Evolutionary conservation across 768 basidiomycete species (phyloP).

Genomic region (Suillus subaureus): DNA sequence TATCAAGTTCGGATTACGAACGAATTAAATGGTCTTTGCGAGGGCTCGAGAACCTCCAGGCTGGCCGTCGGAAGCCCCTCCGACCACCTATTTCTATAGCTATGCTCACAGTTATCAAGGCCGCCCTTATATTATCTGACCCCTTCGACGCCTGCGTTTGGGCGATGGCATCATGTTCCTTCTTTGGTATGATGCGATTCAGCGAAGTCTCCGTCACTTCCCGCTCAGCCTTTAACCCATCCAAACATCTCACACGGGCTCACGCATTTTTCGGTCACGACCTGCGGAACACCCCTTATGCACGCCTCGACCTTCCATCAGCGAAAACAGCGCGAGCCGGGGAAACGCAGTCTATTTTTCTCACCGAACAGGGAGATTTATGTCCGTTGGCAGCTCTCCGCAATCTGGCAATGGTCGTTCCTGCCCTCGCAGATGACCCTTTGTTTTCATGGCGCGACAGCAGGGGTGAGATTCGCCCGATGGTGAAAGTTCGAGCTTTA

Average conservation of each 20-base stretch:
- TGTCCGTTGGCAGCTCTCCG: too few species aligned
- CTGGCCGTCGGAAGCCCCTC: too few species aligned
- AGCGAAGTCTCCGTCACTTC: slow-evolving; percentile 37
- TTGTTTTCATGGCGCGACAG: too few species aligned
- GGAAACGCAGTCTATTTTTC: too few species aligned
- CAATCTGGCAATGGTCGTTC: too few species aligned
- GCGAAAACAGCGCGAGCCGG: slow-evolving; percentile 31
- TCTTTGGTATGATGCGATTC: slow-evolving; percentile 43
- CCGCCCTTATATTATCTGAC: slow-evolving; percentile 22
- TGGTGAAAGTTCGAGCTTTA: too few species aligned
- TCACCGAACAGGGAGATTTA: too few species aligned
- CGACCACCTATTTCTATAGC: slow-evolving; percentile 15
- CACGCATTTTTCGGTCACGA: slow-evolving; percentile 21
- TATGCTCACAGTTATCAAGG: slow-evolving; percentile 31
- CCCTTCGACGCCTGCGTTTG: slow-evolving; percentile 45
- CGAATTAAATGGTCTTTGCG: too few species aligned
- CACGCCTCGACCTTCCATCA: slow-evolving; percentile 31
- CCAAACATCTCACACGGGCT: slow-evolving; percentile 24
- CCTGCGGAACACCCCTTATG: slow-evolving; percentile 29
- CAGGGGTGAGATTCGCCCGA: too few species aligned
- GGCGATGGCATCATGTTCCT: slow-evolving; percentile 38
- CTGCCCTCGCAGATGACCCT: too few species aligned
- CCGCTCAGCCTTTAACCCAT: slow-evolving; percentile 19
- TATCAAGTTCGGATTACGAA: too few species aligned
- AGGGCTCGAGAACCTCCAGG: too few species aligned